These are phyloP conservation scores for Hanseniaspora guilliermondii DNA, from an alignment of 805 yeast species.

Conservation along the genomic window DNA sequence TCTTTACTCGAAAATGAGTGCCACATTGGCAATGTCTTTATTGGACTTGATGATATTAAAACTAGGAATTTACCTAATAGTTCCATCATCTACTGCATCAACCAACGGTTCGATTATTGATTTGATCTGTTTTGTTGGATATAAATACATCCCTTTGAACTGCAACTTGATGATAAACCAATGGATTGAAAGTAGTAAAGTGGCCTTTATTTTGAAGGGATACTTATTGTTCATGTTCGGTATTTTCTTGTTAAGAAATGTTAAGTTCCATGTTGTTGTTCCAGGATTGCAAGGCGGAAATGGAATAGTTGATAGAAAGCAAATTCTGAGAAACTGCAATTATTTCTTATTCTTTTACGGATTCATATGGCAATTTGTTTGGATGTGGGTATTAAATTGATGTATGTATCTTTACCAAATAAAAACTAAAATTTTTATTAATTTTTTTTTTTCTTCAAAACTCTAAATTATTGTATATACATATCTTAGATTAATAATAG, in stretches of 20 bases:
- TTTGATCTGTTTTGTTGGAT: constrained; percentile 78
- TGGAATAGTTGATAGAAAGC: constrained; percentile 48
- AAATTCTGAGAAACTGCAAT: constrained; percentile 65
- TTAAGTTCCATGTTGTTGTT: constrained; percentile 31
- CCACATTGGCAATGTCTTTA: constrained; percentile 69
- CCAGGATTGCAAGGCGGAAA: constrained; percentile 31
- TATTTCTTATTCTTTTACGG: constrained; percentile 80
- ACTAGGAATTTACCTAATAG: constrained; percentile 67
- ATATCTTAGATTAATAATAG: too few relatives aligned
- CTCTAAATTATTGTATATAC: too few relatives aligned
- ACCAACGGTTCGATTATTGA: constrained; percentile 50
- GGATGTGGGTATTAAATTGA: constrained; percentile 57
- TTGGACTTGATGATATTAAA: constrained; percentile 66
- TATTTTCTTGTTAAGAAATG: constrained; percentile 49
- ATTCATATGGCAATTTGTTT: constrained; percentile 61
- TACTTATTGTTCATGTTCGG: constrained; percentile 48
- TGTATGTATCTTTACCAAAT: neutral
- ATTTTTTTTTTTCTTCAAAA: neutral
- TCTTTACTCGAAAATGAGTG: constrained; percentile 75
- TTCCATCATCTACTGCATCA: constrained; percentile 16
- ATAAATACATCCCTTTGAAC: constrained; percentile 77
- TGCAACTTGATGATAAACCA: constrained; percentile 30
- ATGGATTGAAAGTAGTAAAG: constrained; percentile 32
- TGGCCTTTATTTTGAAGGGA: constrained; percentile 33
- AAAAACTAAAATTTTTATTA: neutral